phyloP scores from a whole-genome alignment of 1,284 basidiomycete species.

The Pseudozyma sp. region DNA sequence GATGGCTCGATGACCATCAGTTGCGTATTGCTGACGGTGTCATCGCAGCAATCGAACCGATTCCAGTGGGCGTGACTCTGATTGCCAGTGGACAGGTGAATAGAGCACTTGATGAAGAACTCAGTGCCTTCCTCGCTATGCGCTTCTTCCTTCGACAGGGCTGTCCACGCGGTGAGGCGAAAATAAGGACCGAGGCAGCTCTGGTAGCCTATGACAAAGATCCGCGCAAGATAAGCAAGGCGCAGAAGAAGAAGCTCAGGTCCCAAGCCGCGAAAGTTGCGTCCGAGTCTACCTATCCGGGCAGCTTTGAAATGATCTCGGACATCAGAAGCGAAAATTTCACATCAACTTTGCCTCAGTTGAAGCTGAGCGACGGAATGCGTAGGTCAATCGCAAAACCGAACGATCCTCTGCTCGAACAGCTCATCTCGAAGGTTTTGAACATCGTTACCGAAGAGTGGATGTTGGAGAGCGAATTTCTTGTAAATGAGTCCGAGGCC shows the following conservation, averaged over 20 bases:
- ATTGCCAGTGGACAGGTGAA: too few relatives aligned
- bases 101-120: too few relatives aligned
- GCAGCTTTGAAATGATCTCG: background rate
- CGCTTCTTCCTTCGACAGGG: constrained; percentile 7
- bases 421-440: too few relatives aligned
- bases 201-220: background rate
- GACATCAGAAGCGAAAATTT: constrained; percentile 1
- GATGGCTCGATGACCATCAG: too few relatives aligned
- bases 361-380: background rate
- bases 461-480: too few relatives aligned
- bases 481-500: too few relatives aligned
- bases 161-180: constrained; percentile 1
- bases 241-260: background rate
- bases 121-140: background rate
- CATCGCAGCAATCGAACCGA: too few relatives aligned
- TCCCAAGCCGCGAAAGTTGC: background rate
- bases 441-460: background rate
- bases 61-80: too few relatives aligned
- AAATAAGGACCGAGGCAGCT: constrained; percentile 3
- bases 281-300: background rate
- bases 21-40: too few relatives aligned
- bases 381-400: background rate
- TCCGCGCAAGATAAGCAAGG: background rate
- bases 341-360: background rate
- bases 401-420: background rate